phyloP scores from a whole-genome alignment of 2,329 filamentous ascomycete species.

The Xylariaceae sp. region DNA sequence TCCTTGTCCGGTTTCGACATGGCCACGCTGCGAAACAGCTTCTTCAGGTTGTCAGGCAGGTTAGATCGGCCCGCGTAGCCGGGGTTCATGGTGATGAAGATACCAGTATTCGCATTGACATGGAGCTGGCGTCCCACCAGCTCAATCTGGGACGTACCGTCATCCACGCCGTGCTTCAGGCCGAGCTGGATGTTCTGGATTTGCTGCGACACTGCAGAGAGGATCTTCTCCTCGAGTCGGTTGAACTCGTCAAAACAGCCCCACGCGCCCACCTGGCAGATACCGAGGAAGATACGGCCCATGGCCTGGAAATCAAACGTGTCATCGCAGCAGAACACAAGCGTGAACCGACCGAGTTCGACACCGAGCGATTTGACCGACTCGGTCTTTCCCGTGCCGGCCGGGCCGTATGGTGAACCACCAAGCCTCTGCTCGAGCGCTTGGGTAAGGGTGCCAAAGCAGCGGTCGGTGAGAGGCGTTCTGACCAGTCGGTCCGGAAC shows the following conservation, averaged over 20 bases:
- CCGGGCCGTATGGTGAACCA: constrained; percentile 94
- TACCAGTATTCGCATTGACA: constrained; percentile 90
- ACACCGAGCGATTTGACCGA: constrained; percentile 97
- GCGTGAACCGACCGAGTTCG: constrained; percentile 91
- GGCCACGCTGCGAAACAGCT: constrained; percentile 96
- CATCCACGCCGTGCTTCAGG: constrained; percentile 74
- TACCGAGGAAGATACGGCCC: constrained; percentile 98
- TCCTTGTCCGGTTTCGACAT: constrained; percentile 99
- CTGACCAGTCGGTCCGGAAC: constrained; percentile 94
- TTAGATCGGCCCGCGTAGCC: constrained; percentile 98
- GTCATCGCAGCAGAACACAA: constrained; percentile 99
- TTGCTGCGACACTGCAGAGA: constrained; percentile 97
- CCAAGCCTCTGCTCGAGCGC: constrained; percentile 90
- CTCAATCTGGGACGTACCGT: constrained; percentile 85
- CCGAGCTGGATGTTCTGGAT: constrained; percentile 99
- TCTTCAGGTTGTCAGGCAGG: constrained; percentile 97
- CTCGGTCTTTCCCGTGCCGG: constrained; percentile 97
- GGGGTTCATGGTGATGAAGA: constrained; percentile 99
- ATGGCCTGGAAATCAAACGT: constrained; percentile 99
- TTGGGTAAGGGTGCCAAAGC: constrained; percentile 96
- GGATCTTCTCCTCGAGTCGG: constrained; percentile 91
- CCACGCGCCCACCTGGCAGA: constrained; percentile 98
- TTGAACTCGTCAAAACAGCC: constrained; percentile 99
- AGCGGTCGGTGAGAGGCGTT: constrained; percentile 94
- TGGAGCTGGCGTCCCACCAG: constrained; percentile 83